Evolutionary conservation across 306 rosid genomes (phyloP), one percentile per base, ranked within the genome.

Genomic region (Ormosia semicastrata): DNA sequence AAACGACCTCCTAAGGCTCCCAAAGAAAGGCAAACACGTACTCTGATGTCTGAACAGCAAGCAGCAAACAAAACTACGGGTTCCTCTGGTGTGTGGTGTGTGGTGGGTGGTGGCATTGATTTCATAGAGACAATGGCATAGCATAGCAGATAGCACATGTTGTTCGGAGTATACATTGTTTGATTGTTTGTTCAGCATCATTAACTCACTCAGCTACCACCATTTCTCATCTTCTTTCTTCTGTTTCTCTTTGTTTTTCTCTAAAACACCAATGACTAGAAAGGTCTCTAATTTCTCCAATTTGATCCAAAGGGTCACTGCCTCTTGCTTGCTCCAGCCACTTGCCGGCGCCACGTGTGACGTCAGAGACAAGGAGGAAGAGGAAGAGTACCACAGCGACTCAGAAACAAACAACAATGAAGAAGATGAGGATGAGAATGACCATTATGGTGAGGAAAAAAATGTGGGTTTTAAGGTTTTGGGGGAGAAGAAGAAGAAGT

Each of bases 251-350:
- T 9, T n/a, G 10, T 34, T 49, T 37, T 12, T 24, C 66, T 74
- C 73, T 79, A 0, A 5, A 30, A 24, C 36, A 24, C 79, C 77
- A 82, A 95, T 95, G 99, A 88, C 93, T 18, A 80, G 89, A 84
- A 95, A 88, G 87, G 98, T 89, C 3, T 88, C 93, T 2, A 95
- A 92, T 82, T 92, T 95, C 89, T 83, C 99, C 82, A 90, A 93
- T 93, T 94, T 95, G 87, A 92, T 95, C 87, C 99, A 95, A 80
- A 82, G 99, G 76, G 94, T 95, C 80, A 81, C 97, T 0, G 97
- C 98, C 2, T 90, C 95, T 9, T 95, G 99, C 85, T 86, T 95
- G 81, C 96, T 95, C 14, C 97, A 95, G 62, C 99, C 99, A 4
- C 98, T 95, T 33, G 90, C 88, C 57, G 80, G 82, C 41, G 79